Conservation (phyloP, 2,329 filamentous ascomycete genomes). For the Knufia fluminis region DNA sequence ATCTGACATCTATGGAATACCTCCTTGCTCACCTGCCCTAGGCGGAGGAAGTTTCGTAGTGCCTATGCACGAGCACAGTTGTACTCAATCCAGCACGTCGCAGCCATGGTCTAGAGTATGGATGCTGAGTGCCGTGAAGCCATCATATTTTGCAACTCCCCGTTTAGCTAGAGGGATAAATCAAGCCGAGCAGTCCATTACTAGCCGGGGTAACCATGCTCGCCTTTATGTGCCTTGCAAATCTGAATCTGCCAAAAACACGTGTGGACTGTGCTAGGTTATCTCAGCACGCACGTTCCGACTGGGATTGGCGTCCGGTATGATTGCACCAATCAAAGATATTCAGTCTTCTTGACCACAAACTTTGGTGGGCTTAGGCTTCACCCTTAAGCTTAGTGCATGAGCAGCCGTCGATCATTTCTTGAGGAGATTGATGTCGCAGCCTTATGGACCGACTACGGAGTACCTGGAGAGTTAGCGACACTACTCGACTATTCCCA, state of each 20-base stretch:
- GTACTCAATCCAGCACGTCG: too few species aligned
- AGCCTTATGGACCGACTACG: not conserved
- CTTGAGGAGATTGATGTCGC: not conserved
- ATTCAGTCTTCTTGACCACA: not conserved
- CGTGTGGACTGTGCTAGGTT: not conserved
- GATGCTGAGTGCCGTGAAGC: too few species aligned
- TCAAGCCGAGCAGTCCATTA: too few species aligned
- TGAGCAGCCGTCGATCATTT: not conserved
- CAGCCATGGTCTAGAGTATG: too few species aligned
- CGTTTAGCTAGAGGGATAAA: too few species aligned
- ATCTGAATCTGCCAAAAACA: not conserved
- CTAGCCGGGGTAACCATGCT: too few species aligned
- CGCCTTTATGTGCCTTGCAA: too few species aligned
- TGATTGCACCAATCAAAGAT: not conserved
- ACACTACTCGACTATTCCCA: too few species aligned
- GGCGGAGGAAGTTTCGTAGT: too few species aligned
- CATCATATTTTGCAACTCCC: too few species aligned
- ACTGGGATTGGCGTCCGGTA: not conserved
- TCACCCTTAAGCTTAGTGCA: not conserved
- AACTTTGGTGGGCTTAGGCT: not conserved
- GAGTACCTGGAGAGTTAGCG: too few species aligned
- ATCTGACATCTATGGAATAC: not conserved
- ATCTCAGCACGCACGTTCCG: not conserved
- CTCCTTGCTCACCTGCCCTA: not conserved
- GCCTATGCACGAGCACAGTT: too few species aligned